Evolutionary conservation across 352 stramenopile genomes (phyloP), one percentile per base, ranked within the genome.

Genomic region (Pythium rishiriense): DNA sequence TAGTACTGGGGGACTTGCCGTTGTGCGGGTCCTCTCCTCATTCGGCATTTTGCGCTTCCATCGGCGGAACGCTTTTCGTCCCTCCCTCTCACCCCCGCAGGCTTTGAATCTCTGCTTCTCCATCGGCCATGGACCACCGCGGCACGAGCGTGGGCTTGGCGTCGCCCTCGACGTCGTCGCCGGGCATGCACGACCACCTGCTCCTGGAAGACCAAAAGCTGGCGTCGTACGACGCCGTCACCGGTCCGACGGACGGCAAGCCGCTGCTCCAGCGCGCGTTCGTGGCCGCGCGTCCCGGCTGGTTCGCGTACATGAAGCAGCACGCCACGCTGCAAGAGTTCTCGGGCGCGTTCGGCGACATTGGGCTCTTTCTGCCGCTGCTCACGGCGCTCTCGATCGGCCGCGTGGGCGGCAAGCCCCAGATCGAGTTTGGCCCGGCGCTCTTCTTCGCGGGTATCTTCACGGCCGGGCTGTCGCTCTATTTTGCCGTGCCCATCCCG

Each of bases 361-460:
- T 98, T 17, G 94, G 93, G 28, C 93, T 96, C 21, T 96, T 98
- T 70, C 75, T 98, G 58, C 93, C 94, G 21, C 78, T 98, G n/a
- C 81, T 97, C 48, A 93, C 97, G n/a, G 91, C 90, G 41, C 65
- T 98, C 45, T 80, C 90, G 17, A 81, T 94, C 47, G 74, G 90
- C 37, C 77, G 90, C 5, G 81, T 90, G 55, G 68, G 80, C 57
- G 79, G 74, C 17, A 74, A 70, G 29, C 78, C 82, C 25, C 83
- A 92, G 61, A 95, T 98, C 64, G 79, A 87, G 56, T 89, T 98
- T 33, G 89, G 88, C 0, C 83, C 93, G 0, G 88, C 93, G 54
- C 74, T 98, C n/a, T 98, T 98, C 68, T 98, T 90, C 68, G 85
- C 91, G 1, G 94, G 94, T 0, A 57, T 96, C 11, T 93, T 89